phyloP scores from a whole-genome alignment of 768 basidiomycete species.

The Ephemerocybe angulata region DNA sequence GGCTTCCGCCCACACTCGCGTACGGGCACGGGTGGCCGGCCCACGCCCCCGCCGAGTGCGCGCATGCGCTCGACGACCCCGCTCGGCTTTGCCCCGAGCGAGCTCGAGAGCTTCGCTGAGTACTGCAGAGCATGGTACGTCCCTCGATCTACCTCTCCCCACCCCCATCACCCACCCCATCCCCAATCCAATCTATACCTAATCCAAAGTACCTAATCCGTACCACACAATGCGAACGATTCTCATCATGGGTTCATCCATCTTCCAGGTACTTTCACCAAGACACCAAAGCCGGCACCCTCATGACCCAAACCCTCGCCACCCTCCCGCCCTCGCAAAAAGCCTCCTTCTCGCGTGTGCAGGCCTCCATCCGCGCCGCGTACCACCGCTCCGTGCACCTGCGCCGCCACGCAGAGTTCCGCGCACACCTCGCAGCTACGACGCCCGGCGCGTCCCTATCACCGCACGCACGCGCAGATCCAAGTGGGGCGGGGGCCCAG shows the following conservation, averaged over 20 bases:
- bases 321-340: conserved; percentile 80
- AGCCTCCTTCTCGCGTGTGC: conserved; percentile 81
- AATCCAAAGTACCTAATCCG: no score
- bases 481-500: conserved; percentile 56
- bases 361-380: conserved; percentile 80
- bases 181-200: no score
- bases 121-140: conserved; percentile 74
- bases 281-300: conserved; percentile 70
- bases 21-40: conserved; percentile 48
- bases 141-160: not conserved
- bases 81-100: conserved; percentile 57
- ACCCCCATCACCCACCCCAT: not conserved
- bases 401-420: conserved; percentile 78
- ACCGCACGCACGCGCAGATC: conserved; percentile 68
- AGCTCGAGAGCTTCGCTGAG: conserved; percentile 76
- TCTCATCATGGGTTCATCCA: not conserved
- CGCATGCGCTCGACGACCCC: conserved; percentile 71
- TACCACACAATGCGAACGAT: no score
- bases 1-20: conserved; percentile 56
- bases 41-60: conserved; percentile 54
- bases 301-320: conserved; percentile 80
- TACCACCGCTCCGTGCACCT: conserved; percentile 80
- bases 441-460: conserved; percentile 76
- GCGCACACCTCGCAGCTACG: conserved; percentile 76
- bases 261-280: conserved; percentile 75